Conservation (phyloP, 106 monocot genomes). For the Phalaenopsis equestris region DNA sequence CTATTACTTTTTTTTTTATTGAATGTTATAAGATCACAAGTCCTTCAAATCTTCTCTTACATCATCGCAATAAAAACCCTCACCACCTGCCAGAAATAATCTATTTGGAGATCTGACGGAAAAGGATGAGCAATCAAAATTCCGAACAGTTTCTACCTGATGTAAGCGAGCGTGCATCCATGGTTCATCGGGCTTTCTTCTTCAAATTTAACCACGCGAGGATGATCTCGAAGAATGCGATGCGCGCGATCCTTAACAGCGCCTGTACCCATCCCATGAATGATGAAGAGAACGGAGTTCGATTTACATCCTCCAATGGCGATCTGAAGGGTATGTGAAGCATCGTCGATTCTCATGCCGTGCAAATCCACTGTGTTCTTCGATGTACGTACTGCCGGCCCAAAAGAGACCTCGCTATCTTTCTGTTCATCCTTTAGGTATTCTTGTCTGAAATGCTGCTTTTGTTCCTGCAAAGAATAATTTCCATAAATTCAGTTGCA, state of each 20-base stretch:
- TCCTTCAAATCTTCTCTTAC: too few relatives aligned
- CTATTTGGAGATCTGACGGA: too few relatives aligned
- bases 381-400: constrained; percentile 60
- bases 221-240: constrained; percentile 49
- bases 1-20: too few relatives aligned
- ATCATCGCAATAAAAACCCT: too few relatives aligned
- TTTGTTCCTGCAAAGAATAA: constrained; percentile 14
- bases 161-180: constrained; percentile 75
- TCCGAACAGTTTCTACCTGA: constrained; percentile 24
- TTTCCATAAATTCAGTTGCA: neutral
- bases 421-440: constrained; percentile 11
- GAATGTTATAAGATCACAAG: too few relatives aligned
- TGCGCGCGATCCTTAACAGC: constrained; percentile 54
- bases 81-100: too few relatives aligned
- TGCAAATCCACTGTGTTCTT: constrained; percentile 81
- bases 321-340: constrained; percentile 41
- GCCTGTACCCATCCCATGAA: constrained; percentile 78
- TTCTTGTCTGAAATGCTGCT: neutral
- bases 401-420: constrained; percentile 28
- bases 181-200: constrained; percentile 78
- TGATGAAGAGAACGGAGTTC: constrained; percentile 55
- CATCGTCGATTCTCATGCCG: constrained; percentile 64
- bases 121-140: too few relatives aligned
- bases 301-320: constrained; percentile 49
- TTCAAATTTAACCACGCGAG: constrained; percentile 69